phyloP scores from a whole-genome alignment of 305 asterid genomes.

The Striga hermonthica region DNA sequence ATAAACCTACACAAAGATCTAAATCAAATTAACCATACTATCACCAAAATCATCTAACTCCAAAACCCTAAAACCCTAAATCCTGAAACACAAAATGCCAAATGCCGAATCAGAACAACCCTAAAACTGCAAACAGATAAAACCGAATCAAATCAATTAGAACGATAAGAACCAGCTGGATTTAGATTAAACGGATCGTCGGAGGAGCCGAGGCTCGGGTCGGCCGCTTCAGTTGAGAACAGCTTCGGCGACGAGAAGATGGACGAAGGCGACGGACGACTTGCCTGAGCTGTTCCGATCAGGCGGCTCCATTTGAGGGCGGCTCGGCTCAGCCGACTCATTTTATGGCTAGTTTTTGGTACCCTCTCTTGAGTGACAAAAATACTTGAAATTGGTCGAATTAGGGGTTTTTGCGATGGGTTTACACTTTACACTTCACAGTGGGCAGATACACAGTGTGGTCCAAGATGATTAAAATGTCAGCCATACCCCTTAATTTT shows the following conservation, averaged over 20 bases:
- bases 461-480: not conserved
- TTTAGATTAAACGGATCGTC: conserved; percentile 37
- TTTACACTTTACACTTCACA: not conserved
- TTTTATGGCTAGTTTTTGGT: conserved; percentile 30
- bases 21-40: conserved; percentile 2
- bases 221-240: conserved; percentile 56
- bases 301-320: conserved; percentile 44
- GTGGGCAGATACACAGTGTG: not conserved
- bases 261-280: conserved; percentile 32
- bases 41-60: conserved; percentile 1
- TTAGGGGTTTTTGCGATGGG: not conserved
- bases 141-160: conserved; percentile 1
- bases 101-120: not conserved
- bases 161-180: conserved; percentile 41
- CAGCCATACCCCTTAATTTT: not conserved
- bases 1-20: not conserved
- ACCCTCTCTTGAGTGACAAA: conserved; percentile 18
- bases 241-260: conserved; percentile 38
- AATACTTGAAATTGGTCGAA: conserved; percentile 13
- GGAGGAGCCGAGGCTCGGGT: conserved; percentile 36
- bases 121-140: not conserved
- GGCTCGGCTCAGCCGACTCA: conserved; percentile 48
- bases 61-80: conserved; percentile 35
- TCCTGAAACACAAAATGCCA: not conserved
- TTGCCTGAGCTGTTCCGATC: conserved; percentile 31